A percentile compares a stretch with the other conserved stretches of the same genome.
phyloP scores from a whole-genome alignment of 495 filamentous ascomycete genomes.

The Venustampulla echinocandica region DNA sequence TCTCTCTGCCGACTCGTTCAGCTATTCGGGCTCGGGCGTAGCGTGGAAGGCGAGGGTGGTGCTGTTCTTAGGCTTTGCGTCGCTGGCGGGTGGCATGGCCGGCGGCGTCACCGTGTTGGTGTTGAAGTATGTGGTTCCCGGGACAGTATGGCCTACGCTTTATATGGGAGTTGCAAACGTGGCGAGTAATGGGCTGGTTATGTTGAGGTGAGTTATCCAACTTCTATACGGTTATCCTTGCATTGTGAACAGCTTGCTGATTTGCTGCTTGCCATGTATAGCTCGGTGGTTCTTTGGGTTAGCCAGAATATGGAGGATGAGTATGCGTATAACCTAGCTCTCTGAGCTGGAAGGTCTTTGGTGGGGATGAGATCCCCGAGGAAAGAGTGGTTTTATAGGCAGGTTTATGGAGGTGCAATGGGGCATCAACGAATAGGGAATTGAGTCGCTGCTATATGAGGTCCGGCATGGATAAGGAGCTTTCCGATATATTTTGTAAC shows the following conservation, averaged over 20 bases:
- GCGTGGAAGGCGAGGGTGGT: conserved; percentile 96
- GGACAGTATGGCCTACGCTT: conserved; percentile 72
- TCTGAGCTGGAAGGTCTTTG: conserved; percentile 40
- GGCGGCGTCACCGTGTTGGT: conserved; percentile 86
- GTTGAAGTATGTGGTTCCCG: conserved; percentile 78
- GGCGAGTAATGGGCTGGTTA: conserved; percentile 75
- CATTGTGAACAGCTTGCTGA: no score
- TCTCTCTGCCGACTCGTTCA: conserved; percentile 76
- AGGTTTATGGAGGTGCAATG: not conserved
- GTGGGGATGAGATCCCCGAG: not conserved
- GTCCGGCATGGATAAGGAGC: conserved; percentile 4
- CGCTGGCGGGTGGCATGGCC: conserved; percentile 88
- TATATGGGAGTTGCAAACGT: conserved; percentile 94
- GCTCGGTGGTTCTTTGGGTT: conserved; percentile 87
- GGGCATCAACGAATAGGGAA: not conserved
- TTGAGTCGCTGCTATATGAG: not conserved
- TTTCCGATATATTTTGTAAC: conserved; percentile 6
- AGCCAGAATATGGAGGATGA: conserved; percentile 99
- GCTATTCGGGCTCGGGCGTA: conserved; percentile 76
- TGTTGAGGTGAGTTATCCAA: conserved; percentile 73
- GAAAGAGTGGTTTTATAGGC: not conserved
- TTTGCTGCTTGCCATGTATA: no score
- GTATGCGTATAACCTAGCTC: conserved; percentile 89
- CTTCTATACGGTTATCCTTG: no score
- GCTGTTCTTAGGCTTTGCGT: conserved; percentile 89